phyloP scores from a whole-genome alignment of 1,284 basidiomycete genomes.

The Leccinum pachyderme region DNA sequence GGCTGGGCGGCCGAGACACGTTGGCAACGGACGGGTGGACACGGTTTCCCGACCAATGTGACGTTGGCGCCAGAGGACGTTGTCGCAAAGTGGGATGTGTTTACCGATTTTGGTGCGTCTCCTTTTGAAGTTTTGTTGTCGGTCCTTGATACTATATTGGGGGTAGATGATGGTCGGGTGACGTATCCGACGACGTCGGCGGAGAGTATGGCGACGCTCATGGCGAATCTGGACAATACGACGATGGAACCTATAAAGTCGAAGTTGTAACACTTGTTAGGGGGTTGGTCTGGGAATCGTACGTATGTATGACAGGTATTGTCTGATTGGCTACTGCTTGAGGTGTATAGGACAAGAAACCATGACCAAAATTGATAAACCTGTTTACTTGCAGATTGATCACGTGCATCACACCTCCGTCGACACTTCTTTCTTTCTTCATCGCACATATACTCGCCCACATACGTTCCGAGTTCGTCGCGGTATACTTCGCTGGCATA shows the following conservation, averaged over 20 bases:
- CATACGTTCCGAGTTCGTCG: no score
- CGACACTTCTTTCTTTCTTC: no score
- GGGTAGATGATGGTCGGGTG: slow-evolving; percentile 68
- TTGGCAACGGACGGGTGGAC: slow-evolving; percentile 90
- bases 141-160: slow-evolving; percentile 2
- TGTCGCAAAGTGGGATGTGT: slow-evolving; percentile 72
- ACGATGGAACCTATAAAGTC: slow-evolving; percentile 39
- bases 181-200: slow-evolving; percentile 72
- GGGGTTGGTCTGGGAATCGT: not conserved
- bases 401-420: no score
- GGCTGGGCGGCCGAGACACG: slow-evolving; percentile 93
- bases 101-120: slow-evolving; percentile 78
- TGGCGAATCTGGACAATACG: slow-evolving; percentile 80
- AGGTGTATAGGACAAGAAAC: no score
- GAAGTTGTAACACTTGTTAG: slow-evolving; percentile 40
- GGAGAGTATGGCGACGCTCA: slow-evolving; percentile 76
- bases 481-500: no score
- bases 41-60: slow-evolving; percentile 81
- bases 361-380: no score
- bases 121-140: not conserved
- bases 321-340: no score
- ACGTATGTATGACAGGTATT: no score
- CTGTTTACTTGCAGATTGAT: no score
- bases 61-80: slow-evolving; percentile 79
- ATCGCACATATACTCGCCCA: no score